Evolutionary conservation across 208 protist species (phyloP), one percentile per base, ranked within the genome.

Genomic region (Leishmania lainsoni): DNA sequence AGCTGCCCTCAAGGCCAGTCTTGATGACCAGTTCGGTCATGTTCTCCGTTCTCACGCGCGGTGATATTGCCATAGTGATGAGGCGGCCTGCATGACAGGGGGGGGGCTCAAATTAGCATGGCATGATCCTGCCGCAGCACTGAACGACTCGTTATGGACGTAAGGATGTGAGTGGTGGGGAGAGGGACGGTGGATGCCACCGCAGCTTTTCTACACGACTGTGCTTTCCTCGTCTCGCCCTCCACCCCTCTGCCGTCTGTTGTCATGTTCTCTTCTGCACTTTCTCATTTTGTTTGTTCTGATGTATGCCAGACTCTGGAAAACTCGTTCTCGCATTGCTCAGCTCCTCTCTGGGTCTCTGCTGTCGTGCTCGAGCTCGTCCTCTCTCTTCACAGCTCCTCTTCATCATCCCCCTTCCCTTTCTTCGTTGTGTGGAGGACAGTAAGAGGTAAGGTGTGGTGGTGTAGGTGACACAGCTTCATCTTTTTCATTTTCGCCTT

Each of bases 1-100:
- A 29, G 75, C 65, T 32, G 56, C 81, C 12, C 32, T 85, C 58
- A 29, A 81, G 26, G 54, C 22, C 4, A 65, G 76, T 72, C 73
- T 85, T 78, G 77, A 80, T 51, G 22, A 59, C 59, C 81, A 78
- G 81, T 81, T 77, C 54, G 29, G 61, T 16, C 70, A 32, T 32
- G 45, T 85, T n/a, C 52, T 85, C 74, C 3, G 51, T 3, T 29
- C 16, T 22, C 54, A 54, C 54, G 51, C 74, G 54, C 61, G 26
- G n/a, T 73, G 58, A 81, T 48, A 51, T 63, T 74, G 61, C 58
- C 56, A 17, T 14, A 39, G 12, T 52, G 16, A 39, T 75, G 58
- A 71, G 66, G 66, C 5, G 32, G 39, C 65, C 65, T 71, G 66
- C 65, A 49, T 77, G 58, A 70, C n/a, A 35, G 35, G 32, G 8